Percentiles rank a stretch among this genome's conserved stretches.
Evolutionary conservation across 2,329 filamentous ascomycete genomes (phyloP).

Genomic region (Xenoacremonium recifei): DNA sequence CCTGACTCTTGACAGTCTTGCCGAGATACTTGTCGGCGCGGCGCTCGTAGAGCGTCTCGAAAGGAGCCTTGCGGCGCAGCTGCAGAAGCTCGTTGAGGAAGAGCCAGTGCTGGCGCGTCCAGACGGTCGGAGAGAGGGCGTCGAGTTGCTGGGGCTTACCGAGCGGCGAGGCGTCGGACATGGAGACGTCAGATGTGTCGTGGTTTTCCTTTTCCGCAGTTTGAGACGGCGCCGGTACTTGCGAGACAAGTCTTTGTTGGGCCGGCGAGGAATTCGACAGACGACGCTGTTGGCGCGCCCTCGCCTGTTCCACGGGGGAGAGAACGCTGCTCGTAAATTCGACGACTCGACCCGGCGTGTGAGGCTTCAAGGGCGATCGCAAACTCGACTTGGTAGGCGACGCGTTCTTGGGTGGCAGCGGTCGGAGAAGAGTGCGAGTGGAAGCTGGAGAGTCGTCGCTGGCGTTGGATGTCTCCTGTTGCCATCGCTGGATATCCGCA

Average conservation of each 20-base stretch:
- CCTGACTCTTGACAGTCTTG: conserved; percentile 46
- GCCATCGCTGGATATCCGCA: conserved; percentile 42
- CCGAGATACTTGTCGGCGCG: conserved; percentile 41
- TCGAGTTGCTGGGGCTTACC: conserved; percentile 14
- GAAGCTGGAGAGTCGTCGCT: conserved; percentile 38
- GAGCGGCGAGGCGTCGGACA: conserved; percentile 26
- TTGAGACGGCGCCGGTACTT: conserved; percentile 8
- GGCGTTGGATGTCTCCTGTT: conserved; percentile 37
- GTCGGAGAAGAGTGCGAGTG: conserved; percentile 39
- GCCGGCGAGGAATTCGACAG: conserved; percentile 24
- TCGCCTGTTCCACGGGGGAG: conserved; percentile 43
- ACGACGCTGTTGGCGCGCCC: conserved; percentile 29
- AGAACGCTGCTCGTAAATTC: conserved; percentile 54
- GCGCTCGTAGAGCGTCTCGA: conserved; percentile 26
- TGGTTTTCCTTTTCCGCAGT: conserved; percentile 35
- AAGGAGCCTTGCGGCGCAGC: conserved; percentile 42
- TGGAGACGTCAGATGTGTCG: conserved; percentile 22
- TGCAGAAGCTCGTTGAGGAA: conserved; percentile 51
- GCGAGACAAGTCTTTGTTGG: conserved; percentile 11
- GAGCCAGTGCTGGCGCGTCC: conserved; percentile 54
- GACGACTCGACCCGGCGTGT: conserved; percentile 57
- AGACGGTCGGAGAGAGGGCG: conserved; percentile 41
- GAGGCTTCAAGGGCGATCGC: conserved; percentile 56
- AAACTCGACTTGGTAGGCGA: conserved; percentile 58
- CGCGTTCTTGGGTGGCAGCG: conserved; percentile 48